These are phyloP conservation scores for Selaginella moellendorffii DNA, from an alignment of 75 land plant genomes.

Conservation along the genomic window DNA sequence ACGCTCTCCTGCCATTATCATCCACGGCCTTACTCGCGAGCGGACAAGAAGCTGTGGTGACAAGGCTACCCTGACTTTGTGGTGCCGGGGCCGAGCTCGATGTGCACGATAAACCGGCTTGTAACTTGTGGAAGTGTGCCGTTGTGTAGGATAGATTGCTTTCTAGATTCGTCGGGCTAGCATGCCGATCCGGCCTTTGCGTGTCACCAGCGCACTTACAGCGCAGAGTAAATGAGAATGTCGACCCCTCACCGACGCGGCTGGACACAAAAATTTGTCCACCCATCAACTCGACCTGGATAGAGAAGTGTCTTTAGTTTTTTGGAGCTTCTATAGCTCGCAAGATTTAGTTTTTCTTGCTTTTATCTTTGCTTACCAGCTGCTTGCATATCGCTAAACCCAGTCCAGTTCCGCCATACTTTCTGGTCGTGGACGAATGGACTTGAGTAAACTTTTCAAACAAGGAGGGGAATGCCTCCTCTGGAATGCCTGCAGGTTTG, in stretches of 20 bases:
- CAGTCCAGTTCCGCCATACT: conserved; percentile 27
- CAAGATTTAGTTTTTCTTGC: too few species aligned
- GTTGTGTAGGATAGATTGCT: conserved; percentile 14
- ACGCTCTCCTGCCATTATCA: too few species aligned
- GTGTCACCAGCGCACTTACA: conserved; percentile 6
- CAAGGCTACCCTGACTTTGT: too few species aligned
- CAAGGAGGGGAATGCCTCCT: conserved; percentile 15
- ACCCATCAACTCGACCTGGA: conserved; percentile 17
- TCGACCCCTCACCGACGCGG: conserved; percentile 12
- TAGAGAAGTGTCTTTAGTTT: too few species aligned
- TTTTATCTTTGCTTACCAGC: conserved; percentile 1
- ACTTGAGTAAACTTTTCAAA: conserved; percentile 19
- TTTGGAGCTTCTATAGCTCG: too few species aligned
- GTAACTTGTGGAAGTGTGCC: conserved; percentile 15
- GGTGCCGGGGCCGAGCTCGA: too few species aligned
- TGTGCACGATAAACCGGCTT: conserved; percentile 15
- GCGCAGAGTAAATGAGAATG: conserved; percentile 10
- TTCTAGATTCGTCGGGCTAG: conserved; percentile 10
- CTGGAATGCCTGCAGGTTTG: background rate
- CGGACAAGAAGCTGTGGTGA: conserved; percentile 8
- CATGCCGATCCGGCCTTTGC: background rate
- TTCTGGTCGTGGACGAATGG: conserved; percentile 10
- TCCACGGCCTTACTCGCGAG: conserved; percentile 1
- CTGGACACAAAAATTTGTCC: conserved; percentile 10
- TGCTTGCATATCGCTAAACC: conserved; percentile 29